These are phyloP conservation scores for Bipolaris bicolor DNA, from an alignment of 2,329 filamentous ascomycete genomes.

Conservation along the genomic window DNA sequence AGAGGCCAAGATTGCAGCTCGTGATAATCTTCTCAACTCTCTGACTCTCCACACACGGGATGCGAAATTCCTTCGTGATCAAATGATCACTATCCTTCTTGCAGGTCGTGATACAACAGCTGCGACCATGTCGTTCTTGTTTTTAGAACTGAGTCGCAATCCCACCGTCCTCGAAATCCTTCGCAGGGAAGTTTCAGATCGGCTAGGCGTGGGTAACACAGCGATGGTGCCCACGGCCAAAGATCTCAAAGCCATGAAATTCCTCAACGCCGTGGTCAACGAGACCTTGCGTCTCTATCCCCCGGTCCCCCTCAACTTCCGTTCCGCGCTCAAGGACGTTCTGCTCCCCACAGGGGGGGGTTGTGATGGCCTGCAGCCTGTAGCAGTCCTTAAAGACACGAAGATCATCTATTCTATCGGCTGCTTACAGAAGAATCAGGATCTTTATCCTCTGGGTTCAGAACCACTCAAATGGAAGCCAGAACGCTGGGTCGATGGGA, in stretches of 20 bases:
- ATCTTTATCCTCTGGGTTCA: neutral
- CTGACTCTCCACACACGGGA: constrained; percentile 28
- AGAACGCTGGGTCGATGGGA: neutral
- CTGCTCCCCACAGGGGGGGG: constrained; percentile 42
- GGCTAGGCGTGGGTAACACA: constrained; percentile 50
- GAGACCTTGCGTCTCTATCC: constrained; percentile 43
- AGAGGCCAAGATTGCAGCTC: neutral
- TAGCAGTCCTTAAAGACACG: constrained; percentile 38
- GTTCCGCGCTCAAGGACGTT: constrained; percentile 36
- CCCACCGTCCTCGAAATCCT: constrained; percentile 40
- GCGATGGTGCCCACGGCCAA: constrained; percentile 27
- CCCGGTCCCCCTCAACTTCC: constrained; percentile 39
- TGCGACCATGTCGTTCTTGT: constrained; percentile 38
- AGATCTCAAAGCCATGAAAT: constrained; percentile 40
- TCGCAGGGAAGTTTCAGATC: constrained; percentile 47
- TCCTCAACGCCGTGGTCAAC: constrained; percentile 38
- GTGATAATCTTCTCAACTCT: constrained; percentile 36
- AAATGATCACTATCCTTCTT: constrained; percentile 44
- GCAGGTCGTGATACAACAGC: constrained; percentile 46
- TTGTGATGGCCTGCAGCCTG: constrained; percentile 27
- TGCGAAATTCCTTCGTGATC: constrained; percentile 28
- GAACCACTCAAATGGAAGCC: neutral
- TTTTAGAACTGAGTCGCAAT: constrained; percentile 47
- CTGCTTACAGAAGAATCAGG: neutral
- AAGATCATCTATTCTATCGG: neutral